These are phyloP conservation scores for Grosmannia clavigera DNA, from an alignment of 2,329 filamentous ascomycete genomes.

Conservation along the genomic window DNA sequence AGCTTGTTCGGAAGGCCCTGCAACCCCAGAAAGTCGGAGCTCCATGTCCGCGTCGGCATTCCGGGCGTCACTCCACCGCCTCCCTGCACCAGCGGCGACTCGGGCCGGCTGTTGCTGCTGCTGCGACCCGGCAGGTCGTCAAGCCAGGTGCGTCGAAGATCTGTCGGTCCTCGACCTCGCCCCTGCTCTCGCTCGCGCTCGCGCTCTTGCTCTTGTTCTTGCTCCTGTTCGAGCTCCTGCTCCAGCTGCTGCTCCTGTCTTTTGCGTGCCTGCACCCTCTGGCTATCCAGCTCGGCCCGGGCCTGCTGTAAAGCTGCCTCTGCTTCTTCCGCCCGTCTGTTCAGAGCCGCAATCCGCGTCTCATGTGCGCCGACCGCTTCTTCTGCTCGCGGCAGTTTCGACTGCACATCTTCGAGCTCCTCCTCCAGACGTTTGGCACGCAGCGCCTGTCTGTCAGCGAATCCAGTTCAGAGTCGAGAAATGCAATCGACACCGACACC, in stretches of 20 bases:
- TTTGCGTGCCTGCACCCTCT: constrained; percentile 22
- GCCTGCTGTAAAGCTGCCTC: constrained; percentile 51
- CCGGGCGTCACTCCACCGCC: constrained; percentile 11
- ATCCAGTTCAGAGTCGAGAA: background rate
- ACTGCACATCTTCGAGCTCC: constrained; percentile 61
- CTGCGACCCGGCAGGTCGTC: constrained; percentile 30
- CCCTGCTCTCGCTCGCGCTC: constrained; percentile 8
- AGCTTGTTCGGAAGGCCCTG: constrained; percentile 27
- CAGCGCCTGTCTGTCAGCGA: constrained; percentile 35
- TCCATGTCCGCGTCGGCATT: constrained; percentile 34
- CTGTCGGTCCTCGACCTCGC: constrained; percentile 14
- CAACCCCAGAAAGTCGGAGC: constrained; percentile 39
- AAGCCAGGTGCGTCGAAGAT: constrained; percentile 33
- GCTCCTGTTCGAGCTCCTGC: constrained; percentile 21
- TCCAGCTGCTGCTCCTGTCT: constrained; percentile 1
- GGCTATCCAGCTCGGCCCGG: constrained; percentile 36
- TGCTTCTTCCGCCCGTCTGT: constrained; percentile 51
- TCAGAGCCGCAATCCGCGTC: constrained; percentile 47
- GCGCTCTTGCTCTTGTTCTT: constrained; percentile 14
- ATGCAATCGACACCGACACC: background rate
- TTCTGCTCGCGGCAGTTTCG: constrained; percentile 50
- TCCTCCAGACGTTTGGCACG: constrained; percentile 62
- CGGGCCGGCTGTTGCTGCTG: constrained; percentile 37
- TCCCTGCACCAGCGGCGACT: constrained; percentile 37
- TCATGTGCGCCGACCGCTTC: constrained; percentile 50